Evolutionary conservation across 2,329 filamentous ascomycete genomes (phyloP), one percentile per base, ranked within the genome.

Genomic region (Sporothrix globosa): DNA sequence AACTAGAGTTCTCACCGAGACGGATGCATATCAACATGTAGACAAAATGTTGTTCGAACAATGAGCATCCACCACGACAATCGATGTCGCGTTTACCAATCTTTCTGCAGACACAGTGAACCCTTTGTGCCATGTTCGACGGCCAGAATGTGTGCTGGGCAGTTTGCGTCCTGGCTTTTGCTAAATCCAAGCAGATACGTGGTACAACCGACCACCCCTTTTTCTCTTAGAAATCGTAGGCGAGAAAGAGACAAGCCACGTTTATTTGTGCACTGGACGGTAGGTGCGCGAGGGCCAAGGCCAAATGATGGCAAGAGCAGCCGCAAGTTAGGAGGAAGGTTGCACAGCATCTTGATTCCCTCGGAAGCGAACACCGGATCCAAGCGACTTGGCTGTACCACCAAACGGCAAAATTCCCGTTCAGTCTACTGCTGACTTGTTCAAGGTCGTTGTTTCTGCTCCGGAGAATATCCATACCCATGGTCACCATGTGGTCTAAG

Each of bases 361-460:
- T 54, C 4, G 50, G 30, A 67, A 67, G 65, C 65, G 65, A 67
- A 7, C 39, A n/a, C 50, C 50, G 30, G 17, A 17, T 27, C 34
- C 50, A 46, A 67, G 65, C 65, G 65, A 67, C 65, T 67, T 44
- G 65, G 65, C 34, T 67, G 65, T 67, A 21, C 24, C 61, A 65
- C 61, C 39, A 44, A 50, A 50, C 61, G 17, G 34, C 39, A 21
- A 65, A 50, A 34, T 50, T 14, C 24, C 14, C 44, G n/a, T 27
- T 3, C 4, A 19, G 24, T 30, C 13, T 63, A 27, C 13, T 19
- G 19, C 11, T 21, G 21, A 19, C 11, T 6, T 46, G 58, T 63
- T 27, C 39, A 24, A 27, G 24, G 10, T 61, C 34, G n/a, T 63
- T 63, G 39, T 46, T 27, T 46, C 21, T 44, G 13, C 21, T 17